A percentile compares a stretch with the other conserved stretches of the same genome.
These are phyloP conservation scores for Gnomoniopsis smithogilvyi DNA, from an alignment of 2,329 filamentous ascomycete species.

Conservation along the genomic window DNA sequence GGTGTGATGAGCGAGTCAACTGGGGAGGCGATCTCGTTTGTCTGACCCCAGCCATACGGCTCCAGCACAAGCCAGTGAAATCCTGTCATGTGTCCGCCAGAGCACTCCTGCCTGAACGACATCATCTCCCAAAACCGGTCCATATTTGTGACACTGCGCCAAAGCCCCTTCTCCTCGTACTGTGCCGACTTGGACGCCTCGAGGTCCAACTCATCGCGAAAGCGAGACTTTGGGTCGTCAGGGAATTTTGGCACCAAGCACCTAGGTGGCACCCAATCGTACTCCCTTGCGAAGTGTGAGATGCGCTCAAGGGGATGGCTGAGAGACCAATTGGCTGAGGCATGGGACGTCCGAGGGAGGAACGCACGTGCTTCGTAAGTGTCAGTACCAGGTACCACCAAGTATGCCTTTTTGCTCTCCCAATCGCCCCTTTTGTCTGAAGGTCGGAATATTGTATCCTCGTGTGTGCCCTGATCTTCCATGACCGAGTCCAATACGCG, in stretches of 20 bases:
- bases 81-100: conserved; percentile 84
- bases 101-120: conserved; percentile 94
- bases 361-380: conserved; percentile 76
- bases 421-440: conserved; percentile 27
- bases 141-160: conserved; percentile 79
- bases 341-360: conserved; percentile 54
- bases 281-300: conserved; percentile 59
- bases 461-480: conserved; percentile 33
- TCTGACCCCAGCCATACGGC: conserved; percentile 28
- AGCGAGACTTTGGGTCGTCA: conserved; percentile 92
- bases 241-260: conserved; percentile 89
- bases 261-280: conserved; percentile 65
- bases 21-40: conserved; percentile 11
- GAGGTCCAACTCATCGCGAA: conserved; percentile 83
- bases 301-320: conserved; percentile 66
- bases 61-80: conserved; percentile 93
- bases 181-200: conserved; percentile 61
- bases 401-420: conserved; percentile 65
- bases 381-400: conserved; percentile 86
- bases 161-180: conserved; percentile 60
- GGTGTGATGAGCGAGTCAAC: conserved; percentile 25
- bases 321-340: conserved; percentile 64
- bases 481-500: conserved; percentile 77
- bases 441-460: conserved; percentile 15
- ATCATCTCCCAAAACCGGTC: conserved; percentile 99